Evolutionary conservation across 495 filamentous ascomycete genomes (phyloP), one percentile per base, ranked within the genome.

Genomic region (Ascodesmis nigricans): DNA sequence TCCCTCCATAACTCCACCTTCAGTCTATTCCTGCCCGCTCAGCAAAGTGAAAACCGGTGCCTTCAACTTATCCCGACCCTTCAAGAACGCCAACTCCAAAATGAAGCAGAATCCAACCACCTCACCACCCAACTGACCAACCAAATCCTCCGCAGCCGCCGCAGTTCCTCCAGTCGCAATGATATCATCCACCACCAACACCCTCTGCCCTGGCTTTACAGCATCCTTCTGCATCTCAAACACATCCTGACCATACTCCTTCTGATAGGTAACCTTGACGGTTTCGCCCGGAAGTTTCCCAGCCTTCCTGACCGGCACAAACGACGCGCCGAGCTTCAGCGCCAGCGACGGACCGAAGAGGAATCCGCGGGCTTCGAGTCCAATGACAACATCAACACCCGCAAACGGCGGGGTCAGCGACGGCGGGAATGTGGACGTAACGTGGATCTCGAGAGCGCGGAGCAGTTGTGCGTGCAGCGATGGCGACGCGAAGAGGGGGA

Each of bases 101-200:
- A 99, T 72, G 62, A 99, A 95, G 39, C 92, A 59, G 55, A 82
- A 95, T 40, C 78, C 81, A 23, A 92, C 60, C 21, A 37, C 35
- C 2, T 66, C 62, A n/a, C 80, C 87, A 33, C 79, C 78, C 39
- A 87, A 67, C 55, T 82, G 67, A 58, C 71, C 64, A 45, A 95
- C 78, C 38, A 99, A 69, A 34, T 73, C 58, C 20, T 80, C 87
- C 2, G 79, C 83, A 32, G 87, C 87, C 36, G 68, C 71, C 27
- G 87, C 87, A 43, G 80, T 91, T 44, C 87, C 87, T 57, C 87
- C 87, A 41, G 87, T 99, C 21, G 87, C 87, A 57, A 99, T 95
- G 47, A 99, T 84, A 54, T 99, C 87, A 53, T 99, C 87, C 26
- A 99, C 76, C 31, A 99, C 65, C 40, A 99, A 56, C 13, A 92